Evolutionary conservation across 2,329 filamentous ascomycete species (phyloP), one percentile per base, ranked within the genome.

Genomic region (Colletotrichum sp.): DNA sequence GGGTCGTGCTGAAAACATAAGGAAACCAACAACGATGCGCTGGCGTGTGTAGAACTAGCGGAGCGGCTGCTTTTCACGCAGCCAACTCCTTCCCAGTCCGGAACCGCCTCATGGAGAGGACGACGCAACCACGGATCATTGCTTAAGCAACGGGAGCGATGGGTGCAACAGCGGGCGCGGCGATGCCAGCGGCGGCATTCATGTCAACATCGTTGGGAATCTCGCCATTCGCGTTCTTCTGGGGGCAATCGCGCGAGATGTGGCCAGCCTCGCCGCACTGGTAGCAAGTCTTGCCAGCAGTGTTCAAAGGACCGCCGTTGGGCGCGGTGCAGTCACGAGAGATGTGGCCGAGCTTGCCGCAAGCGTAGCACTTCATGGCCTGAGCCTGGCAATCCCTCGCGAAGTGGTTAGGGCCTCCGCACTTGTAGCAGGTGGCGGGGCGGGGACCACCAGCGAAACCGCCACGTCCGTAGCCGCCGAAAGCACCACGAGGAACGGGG

Each of bases 341-440:
- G 86, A 98, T 98, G 88, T 98, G 77, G 68, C 95, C 95, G 80
- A 98, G 92, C 89, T 98, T 98, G 84, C 96, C 96, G 84, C 96
- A 98, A 80, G 96, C 96, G 83, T 98, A 98, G 91, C 96, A 98
- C 89, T 98, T 98, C 95, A 98, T 98, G 78, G 96, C 95, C 87
- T 98, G 96, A 80, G 97, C 96, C 90, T 99, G 97, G 90, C 97
- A 99, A 83, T 99, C 97, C 79, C 97, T 95, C 79, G 97, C 97
- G 84, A 98, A 99, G 88, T 99, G 97, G 90, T 99, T 99, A 76
- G 97, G 97, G 39, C 96, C 92, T 80, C 92, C 92, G 84, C 93
- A 94, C 88, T 94, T 94, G 86, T 94, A 94, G 88, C 93, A 94
- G 70, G 93, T 94, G 44, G 93, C 91, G 76, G 92, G 91, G 77